A percentile compares a stretch with the other conserved stretches of the same genome.
These are phyloP conservation scores for Leptographium radiaticola DNA, from an alignment of 2,329 filamentous ascomycete genomes.

Conservation along the genomic window DNA sequence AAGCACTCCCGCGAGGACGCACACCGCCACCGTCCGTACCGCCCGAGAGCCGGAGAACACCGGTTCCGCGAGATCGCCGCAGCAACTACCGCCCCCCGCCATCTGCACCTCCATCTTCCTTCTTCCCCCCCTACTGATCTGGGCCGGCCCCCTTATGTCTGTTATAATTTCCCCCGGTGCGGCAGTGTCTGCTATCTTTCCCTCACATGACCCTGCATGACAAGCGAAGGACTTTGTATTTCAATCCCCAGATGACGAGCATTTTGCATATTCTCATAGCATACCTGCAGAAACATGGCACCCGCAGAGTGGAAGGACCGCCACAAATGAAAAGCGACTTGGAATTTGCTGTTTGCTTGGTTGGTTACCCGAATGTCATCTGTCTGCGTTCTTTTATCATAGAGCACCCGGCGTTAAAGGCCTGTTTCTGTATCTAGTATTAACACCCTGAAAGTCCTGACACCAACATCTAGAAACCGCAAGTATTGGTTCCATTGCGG, in stretches of 20 bases:
- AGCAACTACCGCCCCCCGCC: conserved; percentile 6
- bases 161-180: background rate
- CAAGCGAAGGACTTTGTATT: background rate
- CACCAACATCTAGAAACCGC: no score
- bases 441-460: no score
- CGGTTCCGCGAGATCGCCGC: conserved; percentile 5
- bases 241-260: background rate
- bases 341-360: background rate
- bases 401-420: background rate
- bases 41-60: conserved; percentile 6
- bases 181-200: background rate
- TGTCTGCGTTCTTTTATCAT: background rate
- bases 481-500: no score
- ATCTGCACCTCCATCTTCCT: conserved; percentile 5
- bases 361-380: background rate
- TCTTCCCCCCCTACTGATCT: conserved; percentile 6
- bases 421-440: no score
- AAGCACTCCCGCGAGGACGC: conserved; percentile 1
- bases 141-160: background rate
- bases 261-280: background rate
- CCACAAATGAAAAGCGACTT: background rate
- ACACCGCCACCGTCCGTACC: conserved; percentile 7
- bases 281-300: background rate
- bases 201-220: background rate
- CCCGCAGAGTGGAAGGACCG: background rate